phyloP scores from a whole-genome alignment of 2,329 filamentous ascomycete species.

The Colletotrichum somersetense region DNA sequence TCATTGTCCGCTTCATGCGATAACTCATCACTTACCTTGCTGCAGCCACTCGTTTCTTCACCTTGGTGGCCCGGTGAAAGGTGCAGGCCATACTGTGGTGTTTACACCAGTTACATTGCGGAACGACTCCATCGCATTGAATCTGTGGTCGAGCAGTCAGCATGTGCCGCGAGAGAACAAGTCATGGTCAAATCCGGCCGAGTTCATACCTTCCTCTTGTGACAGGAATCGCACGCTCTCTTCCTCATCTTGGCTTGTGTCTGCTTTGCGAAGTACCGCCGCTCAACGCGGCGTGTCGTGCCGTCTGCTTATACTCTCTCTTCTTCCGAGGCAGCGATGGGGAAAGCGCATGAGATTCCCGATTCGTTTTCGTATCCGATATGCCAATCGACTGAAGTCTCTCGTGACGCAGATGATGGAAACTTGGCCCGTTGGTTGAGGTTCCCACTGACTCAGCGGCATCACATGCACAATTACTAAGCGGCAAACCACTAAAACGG shows the following conservation, averaged over 20 bases:
- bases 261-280: slow-evolving; percentile 18
- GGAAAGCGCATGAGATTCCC: neutral
- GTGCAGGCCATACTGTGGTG: slow-evolving; percentile 62
- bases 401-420: slow-evolving; percentile 13
- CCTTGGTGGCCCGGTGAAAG: slow-evolving; percentile 49
- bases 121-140: slow-evolving; percentile 60
- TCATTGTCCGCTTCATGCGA: neutral
- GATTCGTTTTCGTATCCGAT: slow-evolving; percentile 1
- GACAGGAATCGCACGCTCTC: slow-evolving; percentile 63
- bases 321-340: neutral
- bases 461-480: accelerated
- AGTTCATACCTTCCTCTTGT: slow-evolving; percentile 59
- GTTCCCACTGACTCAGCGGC: slow-evolving; percentile 38
- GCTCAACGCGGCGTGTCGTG: slow-evolving; percentile 24
- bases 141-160: slow-evolving; percentile 52
- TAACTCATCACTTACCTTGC: slow-evolving; percentile 27
- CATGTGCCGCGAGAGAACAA: slow-evolving; percentile 8
- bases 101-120: slow-evolving; percentile 63
- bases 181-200: neutral
- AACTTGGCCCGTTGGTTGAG: slow-evolving; percentile 15
- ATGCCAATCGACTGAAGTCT: neutral
- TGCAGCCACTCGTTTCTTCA: slow-evolving; percentile 33
- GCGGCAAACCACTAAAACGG: neutral
- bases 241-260: slow-evolving; percentile 45
- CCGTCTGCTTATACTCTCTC: neutral